Evolutionary conservation across 1,284 basidiomycete genomes (phyloP).

Genomic region (Leccinum angustisporum): DNA sequence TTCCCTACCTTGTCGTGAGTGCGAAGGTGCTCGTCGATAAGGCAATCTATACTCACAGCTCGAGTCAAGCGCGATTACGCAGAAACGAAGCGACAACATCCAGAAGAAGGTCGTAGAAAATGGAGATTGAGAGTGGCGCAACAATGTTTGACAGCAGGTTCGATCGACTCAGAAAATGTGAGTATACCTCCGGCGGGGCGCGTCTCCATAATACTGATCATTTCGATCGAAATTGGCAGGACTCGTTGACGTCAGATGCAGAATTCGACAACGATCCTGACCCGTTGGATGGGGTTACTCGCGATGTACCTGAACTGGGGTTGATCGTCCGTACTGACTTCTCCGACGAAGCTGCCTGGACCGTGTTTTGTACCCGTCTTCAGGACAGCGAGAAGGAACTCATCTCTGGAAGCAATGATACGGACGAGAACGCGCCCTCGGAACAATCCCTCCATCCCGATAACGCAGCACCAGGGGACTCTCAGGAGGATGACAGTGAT

Average conservation of each 20-base stretch:
- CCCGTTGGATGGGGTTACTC: conserved; percentile 39
- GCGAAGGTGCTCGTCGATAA: not conserved
- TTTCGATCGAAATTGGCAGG: conserved; percentile 13
- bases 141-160: conserved; percentile 38
- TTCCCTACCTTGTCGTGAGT: conserved; percentile 22
- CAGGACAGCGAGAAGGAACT: conserved; percentile 53
- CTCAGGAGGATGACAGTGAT: conserved; percentile 33
- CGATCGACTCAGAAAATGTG: conserved; percentile 7
- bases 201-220: conserved; percentile 5
- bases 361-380: conserved; percentile 49
- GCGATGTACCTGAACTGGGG: conserved; percentile 43
- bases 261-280: conserved; percentile 47
- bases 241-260: conserved; percentile 31
- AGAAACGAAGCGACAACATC: conserved; percentile 34
- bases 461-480: conserved; percentile 6
- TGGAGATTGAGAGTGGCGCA: conserved; percentile 40
- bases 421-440: conserved; percentile 21
- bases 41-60: conserved; percentile 9
- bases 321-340: conserved; percentile 70
- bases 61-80: conserved; percentile 39
- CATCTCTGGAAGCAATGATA: conserved; percentile 18
- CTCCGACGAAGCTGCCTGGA: conserved; percentile 64
- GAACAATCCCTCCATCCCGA: conserved; percentile 4
- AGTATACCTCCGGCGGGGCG: not conserved
- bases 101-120: conserved; percentile 41